A percentile compares a stretch with the other conserved stretches of the same genome.
These are phyloP conservation scores for Albifimbria verrucaria DNA, from an alignment of 2,329 filamentous ascomycete species.

Conservation along the genomic window DNA sequence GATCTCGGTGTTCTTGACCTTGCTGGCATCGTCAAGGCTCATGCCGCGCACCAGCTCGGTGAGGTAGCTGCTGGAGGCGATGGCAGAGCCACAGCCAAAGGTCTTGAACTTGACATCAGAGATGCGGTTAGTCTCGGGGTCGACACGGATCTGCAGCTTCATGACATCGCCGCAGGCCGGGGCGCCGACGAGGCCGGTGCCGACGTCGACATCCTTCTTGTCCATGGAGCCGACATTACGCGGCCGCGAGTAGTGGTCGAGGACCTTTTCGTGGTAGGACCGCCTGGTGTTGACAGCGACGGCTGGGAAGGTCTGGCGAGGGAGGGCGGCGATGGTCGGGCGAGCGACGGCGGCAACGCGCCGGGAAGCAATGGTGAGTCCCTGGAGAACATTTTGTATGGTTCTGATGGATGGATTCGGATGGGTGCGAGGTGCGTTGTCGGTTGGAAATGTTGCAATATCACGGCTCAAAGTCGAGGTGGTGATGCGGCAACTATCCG, in stretches of 20 bases:
- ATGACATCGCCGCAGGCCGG: slow-evolving; percentile 90
- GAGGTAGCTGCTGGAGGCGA: slow-evolving; percentile 90
- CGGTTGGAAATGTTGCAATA: not conserved
- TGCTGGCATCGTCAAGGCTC: slow-evolving; percentile 86
- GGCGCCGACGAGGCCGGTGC: slow-evolving; percentile 86
- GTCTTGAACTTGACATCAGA: slow-evolving; percentile 98
- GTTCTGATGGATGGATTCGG: slow-evolving; percentile 9
- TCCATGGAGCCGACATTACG: slow-evolving; percentile 56
- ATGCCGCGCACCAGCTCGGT: slow-evolving; percentile 94
- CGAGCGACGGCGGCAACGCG: slow-evolving; percentile 22
- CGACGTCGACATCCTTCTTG: slow-evolving; percentile 79
- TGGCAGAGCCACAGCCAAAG: slow-evolving; percentile 91
- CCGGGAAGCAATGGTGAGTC: slow-evolving; percentile 40
- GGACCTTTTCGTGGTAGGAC: slow-evolving; percentile 52
- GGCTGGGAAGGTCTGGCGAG: slow-evolving; percentile 34
- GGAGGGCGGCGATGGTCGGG: slow-evolving; percentile 34
- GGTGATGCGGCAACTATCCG: not conserved
- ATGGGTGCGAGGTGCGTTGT: not conserved
- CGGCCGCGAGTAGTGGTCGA: slow-evolving; percentile 49
- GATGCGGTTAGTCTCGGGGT: slow-evolving; percentile 83
- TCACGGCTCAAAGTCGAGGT: not conserved
- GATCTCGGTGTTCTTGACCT: slow-evolving; percentile 96
- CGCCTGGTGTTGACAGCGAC: slow-evolving; percentile 37
- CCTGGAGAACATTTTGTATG: slow-evolving; percentile 43
- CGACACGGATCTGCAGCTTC: slow-evolving; percentile 78